These are phyloP conservation scores for Cicer arietinum DNA, from an alignment of 306 rosid species.

Conservation along the genomic window DNA sequence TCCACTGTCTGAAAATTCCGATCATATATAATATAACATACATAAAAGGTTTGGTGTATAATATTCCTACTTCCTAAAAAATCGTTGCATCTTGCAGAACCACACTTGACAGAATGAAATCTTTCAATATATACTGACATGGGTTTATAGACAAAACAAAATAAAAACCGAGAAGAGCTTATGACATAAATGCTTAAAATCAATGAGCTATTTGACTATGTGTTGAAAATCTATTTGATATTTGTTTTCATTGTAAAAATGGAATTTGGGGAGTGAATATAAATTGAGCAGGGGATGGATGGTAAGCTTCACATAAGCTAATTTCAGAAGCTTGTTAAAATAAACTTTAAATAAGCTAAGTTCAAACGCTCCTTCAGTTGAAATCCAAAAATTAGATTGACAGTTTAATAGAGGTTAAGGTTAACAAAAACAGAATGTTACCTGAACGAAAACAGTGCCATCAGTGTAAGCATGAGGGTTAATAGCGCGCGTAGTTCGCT, in stretches of 20 bases:
- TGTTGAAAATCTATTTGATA: background rate
- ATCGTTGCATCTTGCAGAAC: slow-evolving; percentile 48
- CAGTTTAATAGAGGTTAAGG: background rate
- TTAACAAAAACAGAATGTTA: slow-evolving; percentile 36
- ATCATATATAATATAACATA: slow-evolving; percentile 45
- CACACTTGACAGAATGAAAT: slow-evolving; percentile 42
- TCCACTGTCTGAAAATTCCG: slow-evolving; percentile 41
- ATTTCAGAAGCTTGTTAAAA: background rate
- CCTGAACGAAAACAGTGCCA: slow-evolving; percentile 99
- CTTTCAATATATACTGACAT: slow-evolving; percentile 27
- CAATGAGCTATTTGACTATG: too few relatives aligned
- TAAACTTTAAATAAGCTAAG: background rate
- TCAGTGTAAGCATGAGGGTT: slow-evolving; percentile 97
- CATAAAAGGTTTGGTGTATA: slow-evolving; percentile 32
- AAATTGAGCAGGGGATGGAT: background rate
- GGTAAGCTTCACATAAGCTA: background rate
- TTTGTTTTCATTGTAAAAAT: background rate
- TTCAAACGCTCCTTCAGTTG: background rate
- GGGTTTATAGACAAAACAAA: slow-evolving; percentile 36
- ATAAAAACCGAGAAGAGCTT: slow-evolving; percentile 27
- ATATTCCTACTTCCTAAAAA: slow-evolving; percentile 46
- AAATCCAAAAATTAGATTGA: too few relatives aligned
- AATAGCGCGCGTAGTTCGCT: slow-evolving; percentile 91
- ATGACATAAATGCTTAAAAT: too few relatives aligned
- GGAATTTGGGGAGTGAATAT: background rate